Percentiles rank a stretch among this genome's conserved stretches.
These are phyloP conservation scores for Ilyonectria mors-panacis DNA, from an alignment of 2,329 filamentous ascomycete genomes.

Conservation along the genomic window DNA sequence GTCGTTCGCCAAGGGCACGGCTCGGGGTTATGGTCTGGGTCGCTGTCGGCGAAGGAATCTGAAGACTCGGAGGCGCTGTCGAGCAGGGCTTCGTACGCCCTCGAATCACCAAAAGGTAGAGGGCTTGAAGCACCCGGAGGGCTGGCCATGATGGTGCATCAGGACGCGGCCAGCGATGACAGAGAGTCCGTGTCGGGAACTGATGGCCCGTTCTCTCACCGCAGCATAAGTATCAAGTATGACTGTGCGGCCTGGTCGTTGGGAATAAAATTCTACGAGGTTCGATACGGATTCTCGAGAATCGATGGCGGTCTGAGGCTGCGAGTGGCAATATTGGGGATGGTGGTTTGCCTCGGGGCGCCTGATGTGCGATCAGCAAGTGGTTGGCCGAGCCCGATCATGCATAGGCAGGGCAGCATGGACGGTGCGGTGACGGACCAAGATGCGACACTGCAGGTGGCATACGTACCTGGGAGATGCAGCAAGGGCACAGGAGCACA, in stretches of 20 bases:
- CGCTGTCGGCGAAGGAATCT: slow-evolving; percentile 59
- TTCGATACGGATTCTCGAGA: background rate
- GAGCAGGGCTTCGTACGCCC: slow-evolving; percentile 33
- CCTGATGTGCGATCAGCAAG: slow-evolving; percentile 46
- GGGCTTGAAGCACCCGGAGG: slow-evolving; percentile 40
- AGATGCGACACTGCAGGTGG: slow-evolving; percentile 22
- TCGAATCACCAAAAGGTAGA: slow-evolving; percentile 36
- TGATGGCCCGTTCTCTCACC: slow-evolving; percentile 28
- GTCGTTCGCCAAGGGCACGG: slow-evolving; percentile 58
- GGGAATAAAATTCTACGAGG: slow-evolving; percentile 9
- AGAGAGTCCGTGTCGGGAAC: slow-evolving; percentile 22
- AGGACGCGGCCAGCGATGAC: slow-evolving; percentile 28
- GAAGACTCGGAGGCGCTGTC: slow-evolving; percentile 44
- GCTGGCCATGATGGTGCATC: slow-evolving; percentile 48
- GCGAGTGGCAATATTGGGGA: slow-evolving; percentile 29
- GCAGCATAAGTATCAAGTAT: slow-evolving; percentile 28
- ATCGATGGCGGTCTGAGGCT: background rate
- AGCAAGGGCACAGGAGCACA: slow-evolving; percentile 2
- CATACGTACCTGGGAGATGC: slow-evolving; percentile 22
- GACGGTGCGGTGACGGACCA: slow-evolving; percentile 25
- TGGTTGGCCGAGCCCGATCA: slow-evolving; percentile 42
- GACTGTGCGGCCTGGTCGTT: background rate
- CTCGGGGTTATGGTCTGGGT: slow-evolving; percentile 26
- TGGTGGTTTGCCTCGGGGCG: slow-evolving; percentile 33
- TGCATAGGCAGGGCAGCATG: slow-evolving; percentile 40